Percentiles rank a stretch among this genome's conserved stretches.
These are phyloP conservation scores for Nymphaea thermarum DNA, from an alignment of 164 flowering plant genomes.

Conservation along the genomic window DNA sequence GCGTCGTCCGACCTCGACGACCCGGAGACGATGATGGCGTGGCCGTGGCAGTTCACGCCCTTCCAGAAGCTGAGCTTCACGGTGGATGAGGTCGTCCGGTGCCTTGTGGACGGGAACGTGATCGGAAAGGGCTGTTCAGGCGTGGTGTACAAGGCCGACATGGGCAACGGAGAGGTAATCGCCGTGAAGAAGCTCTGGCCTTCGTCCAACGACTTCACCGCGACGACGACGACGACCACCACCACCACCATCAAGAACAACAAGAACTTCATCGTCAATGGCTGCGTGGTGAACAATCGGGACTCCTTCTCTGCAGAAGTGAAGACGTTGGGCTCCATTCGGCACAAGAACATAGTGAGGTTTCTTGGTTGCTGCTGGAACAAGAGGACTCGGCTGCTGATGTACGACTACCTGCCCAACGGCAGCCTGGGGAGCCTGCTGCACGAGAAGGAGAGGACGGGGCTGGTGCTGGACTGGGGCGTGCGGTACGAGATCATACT, in stretches of 20 bases:
- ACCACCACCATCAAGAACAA: slow-evolving; percentile 10
- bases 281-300: slow-evolving; percentile 13
- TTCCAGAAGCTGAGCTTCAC: slow-evolving; percentile 71
- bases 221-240: not conserved
- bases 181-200: slow-evolving; percentile 92
- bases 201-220: slow-evolving; percentile 17
- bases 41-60: slow-evolving; percentile 74
- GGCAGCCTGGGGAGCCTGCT: slow-evolving; percentile 74
- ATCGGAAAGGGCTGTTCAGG: slow-evolving; percentile 85
- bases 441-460: slow-evolving; percentile 38
- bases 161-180: slow-evolving; percentile 54
- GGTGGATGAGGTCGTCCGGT: slow-evolving; percentile 39
- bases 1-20: slow-evolving; percentile 15
- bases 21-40: slow-evolving; percentile 40
- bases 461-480: slow-evolving; percentile 46
- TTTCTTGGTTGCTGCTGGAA: slow-evolving; percentile 80
- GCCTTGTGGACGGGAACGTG: slow-evolving; percentile 55
- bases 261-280: slow-evolving; percentile 9
- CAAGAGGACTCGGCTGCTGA: slow-evolving; percentile 43
- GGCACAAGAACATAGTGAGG: slow-evolving; percentile 78
- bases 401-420: slow-evolving; percentile 83
- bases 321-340: slow-evolving; percentile 60
- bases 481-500: slow-evolving; percentile 45
- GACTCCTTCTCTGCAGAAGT: slow-evolving; percentile 79
- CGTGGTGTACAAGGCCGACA: slow-evolving; percentile 60